Evolutionary conservation across 805 yeast genomes (phyloP).

Genomic region (Candida ipomoeae): DNA sequence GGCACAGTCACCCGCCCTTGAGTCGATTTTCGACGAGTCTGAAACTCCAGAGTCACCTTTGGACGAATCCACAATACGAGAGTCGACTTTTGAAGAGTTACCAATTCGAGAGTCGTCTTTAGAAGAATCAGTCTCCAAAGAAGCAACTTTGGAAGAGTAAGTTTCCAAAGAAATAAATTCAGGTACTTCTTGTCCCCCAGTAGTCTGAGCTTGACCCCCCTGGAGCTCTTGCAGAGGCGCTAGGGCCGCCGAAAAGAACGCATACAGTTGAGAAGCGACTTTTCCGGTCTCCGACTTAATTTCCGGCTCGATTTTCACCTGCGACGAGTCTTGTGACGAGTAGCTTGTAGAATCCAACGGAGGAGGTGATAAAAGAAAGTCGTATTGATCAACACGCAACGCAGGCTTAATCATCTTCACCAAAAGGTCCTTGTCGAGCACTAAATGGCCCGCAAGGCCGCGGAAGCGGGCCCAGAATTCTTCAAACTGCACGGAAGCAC

Average conservation of each 20-base stretch:
- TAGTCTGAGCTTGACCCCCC: too few relatives aligned
- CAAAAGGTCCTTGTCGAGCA: not conserved
- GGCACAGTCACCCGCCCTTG: too few relatives aligned
- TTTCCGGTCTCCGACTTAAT: not conserved
- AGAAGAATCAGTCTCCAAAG: not conserved
- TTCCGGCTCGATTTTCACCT: slow-evolving; percentile 6
- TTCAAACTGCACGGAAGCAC: not conserved
- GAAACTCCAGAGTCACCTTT: not conserved
- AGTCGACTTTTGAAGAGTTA: too few relatives aligned
- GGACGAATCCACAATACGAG: not conserved
- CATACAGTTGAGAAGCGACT: not conserved
- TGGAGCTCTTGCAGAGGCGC: not conserved
- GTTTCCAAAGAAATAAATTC: too few relatives aligned
- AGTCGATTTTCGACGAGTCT: not conserved
- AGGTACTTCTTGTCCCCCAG: too few relatives aligned
- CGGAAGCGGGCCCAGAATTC: slow-evolving; percentile 7
- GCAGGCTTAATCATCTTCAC: not conserved
- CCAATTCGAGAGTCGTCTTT: not conserved
- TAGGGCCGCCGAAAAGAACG: not conserved
- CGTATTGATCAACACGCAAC: not conserved
- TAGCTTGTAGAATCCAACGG: slow-evolving; percentile 7
- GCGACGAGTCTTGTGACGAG: slow-evolving; percentile 6
- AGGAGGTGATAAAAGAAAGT: not conserved
- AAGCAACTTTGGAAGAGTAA: not conserved
- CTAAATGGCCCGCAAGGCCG: not conserved